Evolutionary conservation across 257 asterid species (phyloP), one percentile per base, ranked within the genome.

Genomic region (Scutellaria baicalensis): DNA sequence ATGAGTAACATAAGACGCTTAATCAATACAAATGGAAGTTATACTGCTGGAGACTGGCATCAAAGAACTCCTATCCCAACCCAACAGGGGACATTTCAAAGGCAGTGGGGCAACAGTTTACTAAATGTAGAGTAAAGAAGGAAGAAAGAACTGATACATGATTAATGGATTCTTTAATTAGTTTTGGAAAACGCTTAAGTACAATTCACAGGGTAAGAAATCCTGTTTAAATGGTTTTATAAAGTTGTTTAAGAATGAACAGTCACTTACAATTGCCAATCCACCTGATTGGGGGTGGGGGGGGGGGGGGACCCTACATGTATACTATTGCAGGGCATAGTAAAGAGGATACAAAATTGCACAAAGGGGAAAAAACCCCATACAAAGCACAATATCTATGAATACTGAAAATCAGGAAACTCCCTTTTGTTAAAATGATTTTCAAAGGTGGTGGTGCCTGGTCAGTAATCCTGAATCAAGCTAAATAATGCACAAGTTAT

Each of bases 1-100:
- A 75, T 64, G 52, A 69, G 65, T 57, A 79, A 78, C 63, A 63
- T 23, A 70, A 63, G 45, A 64, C 48, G n/a, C 16, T 50, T 36
- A 36, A 17, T 65, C 62, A 76, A 63, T 3, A 55, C 18, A 43
- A 39, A 45, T 47, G 58, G 42, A 23, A 11, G 2, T 27, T 11
- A 54, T 52, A 52, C 13, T 38, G 35, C 59, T 44, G 35, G 27
- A 11, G 59, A 42, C 33, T 38, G 50, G 66, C 11, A 8, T 35
- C 31, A 64, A 42, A 47, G 51, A 11, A 57, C 17, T 57, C 63
- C 44, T 33, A 14, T 20, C 16, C 57, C 67, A 71, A 27, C 40
- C 54, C 16, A 59, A 40, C 8, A 12, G 35, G 42, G 38, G 18
- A 47, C 9, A 48, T 60, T 48, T 17, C 58, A 54, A 58, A 18